Evolutionary conservation across 2,329 filamentous ascomycete genomes (phyloP), one percentile per base, ranked within the genome.

Genomic region (Cladophialophora carrionii): DNA sequence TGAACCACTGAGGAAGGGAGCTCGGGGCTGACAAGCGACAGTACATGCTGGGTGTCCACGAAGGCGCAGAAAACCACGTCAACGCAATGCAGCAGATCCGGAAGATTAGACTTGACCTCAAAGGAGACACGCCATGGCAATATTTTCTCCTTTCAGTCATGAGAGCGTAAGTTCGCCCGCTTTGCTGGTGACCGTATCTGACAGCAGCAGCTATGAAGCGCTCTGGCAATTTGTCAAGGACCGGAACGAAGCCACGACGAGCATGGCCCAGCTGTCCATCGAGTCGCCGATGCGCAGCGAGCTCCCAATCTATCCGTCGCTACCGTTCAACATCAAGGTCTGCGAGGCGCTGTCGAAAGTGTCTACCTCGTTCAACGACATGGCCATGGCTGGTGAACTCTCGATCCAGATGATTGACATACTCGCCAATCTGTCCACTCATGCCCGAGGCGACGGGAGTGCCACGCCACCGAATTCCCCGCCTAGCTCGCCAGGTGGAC

Each of bases 141-240:
- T 49, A 57, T 34, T 63, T 65, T 58, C 24, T 68, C 41, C 46
- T 60, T 20, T 54, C 57, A 10, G 37, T 57, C 10, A 58, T 65
- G 58, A 62, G 61, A 54, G 63, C 59, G 66, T 68, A 56, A 46
- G 63, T 34, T 20, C 24, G 6, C 14, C 26, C 29, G 29, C 24
- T 14, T 43, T 6, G n/a, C 37, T 46, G 5, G n/a, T 17, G 55
- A 32, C 32, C 3, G 6, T 10, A 4, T 51, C 63, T 68, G 51
- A 68, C 48, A 17, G 24, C 6, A 22, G 24, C 63, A 68, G 66
- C 5, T 68, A 65, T 22, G 63, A 65, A 26, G 29, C 56, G 6
- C 56, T 68, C n/a, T 68, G 66, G 66, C 60, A 49, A 9, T 68
- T 66, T 53, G 61, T 68, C 51, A 67, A 67, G 34, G 61, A 67